Evolutionary conservation across 2,329 filamentous ascomycete genomes (phyloP), one percentile per base, ranked within the genome.

Genomic region (Allantophomopsis lycopodina): DNA sequence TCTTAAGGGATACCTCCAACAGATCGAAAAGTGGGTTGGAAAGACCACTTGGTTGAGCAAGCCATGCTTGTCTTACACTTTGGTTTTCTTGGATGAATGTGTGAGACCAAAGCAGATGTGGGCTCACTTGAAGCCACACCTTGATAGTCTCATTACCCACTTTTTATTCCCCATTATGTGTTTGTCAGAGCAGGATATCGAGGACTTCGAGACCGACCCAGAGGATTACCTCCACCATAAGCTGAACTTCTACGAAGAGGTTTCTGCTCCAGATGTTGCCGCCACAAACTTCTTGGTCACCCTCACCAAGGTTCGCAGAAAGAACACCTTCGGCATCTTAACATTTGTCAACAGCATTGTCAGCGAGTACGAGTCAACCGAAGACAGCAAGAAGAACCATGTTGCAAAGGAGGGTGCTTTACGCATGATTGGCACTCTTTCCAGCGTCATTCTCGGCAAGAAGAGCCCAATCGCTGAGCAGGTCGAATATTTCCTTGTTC

Each of bases 401-500:
- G 72, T 93, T 39, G 86, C 91, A 57, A 98, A 98, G 68, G 91
- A 98, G 60, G 91, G 91, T 53, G 91, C 91, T 36, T 62, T 98
- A 55, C 76, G 91, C 45, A 96, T 98, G 86, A 96, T 98, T 55
- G 91, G 88, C 18, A 95, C 89, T 1, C 67, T 98, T 36, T 85
- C 91, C 0, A 84, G 86, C 23, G 89, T 98, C 39, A 93, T 98
- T 37, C 70, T 98, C 30, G 86, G 87, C 50, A 98, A 96, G 71
- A 96, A 96, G 72, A 95, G 88, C 55, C 91, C 91, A 1, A 95
- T 98, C 48, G 91, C 89, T 30, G 83, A 94, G 55, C 87, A 96
- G 60, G 88, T 96, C 42, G 91, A 98, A 61, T 95, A 94, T 61
- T 98, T 98, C 69, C 83, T 98, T 49, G 89, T 96, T 39, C 83